Percentiles rank a stretch among this genome's conserved stretches.
These are phyloP conservation scores for Nematocida sp. DNA, from an alignment of 371 early-diverging fungal species.

Conservation along the genomic window DNA sequence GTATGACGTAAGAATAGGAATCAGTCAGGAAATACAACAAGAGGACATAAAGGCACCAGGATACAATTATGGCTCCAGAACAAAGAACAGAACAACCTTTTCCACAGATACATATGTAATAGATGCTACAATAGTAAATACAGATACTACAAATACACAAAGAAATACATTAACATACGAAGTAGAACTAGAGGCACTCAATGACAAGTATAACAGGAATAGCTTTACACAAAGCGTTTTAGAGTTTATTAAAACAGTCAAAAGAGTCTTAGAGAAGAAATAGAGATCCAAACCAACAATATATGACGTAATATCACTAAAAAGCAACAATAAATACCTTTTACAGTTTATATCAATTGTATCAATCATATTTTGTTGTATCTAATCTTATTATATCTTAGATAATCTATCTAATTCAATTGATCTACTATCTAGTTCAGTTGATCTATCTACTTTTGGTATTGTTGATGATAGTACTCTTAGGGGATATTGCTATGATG, in stretches of 20 bases:
- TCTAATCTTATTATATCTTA: no score
- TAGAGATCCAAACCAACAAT: no score
- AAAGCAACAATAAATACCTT: no score
- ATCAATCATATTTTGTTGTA: no score
- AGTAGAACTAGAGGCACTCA: slow-evolving; percentile 43
- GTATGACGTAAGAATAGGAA: slow-evolving; percentile 38
- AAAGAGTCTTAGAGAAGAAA: no score
- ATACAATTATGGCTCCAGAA: neutral
- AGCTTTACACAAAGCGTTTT: slow-evolving; percentile 22
- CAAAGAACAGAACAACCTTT: slow-evolving; percentile 23
- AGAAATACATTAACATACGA: slow-evolving; percentile 22
- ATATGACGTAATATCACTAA: no score
- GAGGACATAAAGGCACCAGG: slow-evolving; percentile 10
- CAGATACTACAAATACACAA: neutral
- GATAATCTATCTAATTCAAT: no score
- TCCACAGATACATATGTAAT: neutral
- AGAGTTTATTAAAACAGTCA: neutral
- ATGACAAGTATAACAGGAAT: neutral
- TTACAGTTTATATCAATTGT: no score
- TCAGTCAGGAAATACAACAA: slow-evolving; percentile 42
- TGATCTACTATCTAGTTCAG: no score
- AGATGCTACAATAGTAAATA: slow-evolving; percentile 18
- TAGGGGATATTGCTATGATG: neutral
- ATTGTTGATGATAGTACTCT: neutral
- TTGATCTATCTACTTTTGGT: no score